phyloP scores from a whole-genome alignment of 2,329 filamentous ascomycete genomes.

The Elsinoe australis region DNA sequence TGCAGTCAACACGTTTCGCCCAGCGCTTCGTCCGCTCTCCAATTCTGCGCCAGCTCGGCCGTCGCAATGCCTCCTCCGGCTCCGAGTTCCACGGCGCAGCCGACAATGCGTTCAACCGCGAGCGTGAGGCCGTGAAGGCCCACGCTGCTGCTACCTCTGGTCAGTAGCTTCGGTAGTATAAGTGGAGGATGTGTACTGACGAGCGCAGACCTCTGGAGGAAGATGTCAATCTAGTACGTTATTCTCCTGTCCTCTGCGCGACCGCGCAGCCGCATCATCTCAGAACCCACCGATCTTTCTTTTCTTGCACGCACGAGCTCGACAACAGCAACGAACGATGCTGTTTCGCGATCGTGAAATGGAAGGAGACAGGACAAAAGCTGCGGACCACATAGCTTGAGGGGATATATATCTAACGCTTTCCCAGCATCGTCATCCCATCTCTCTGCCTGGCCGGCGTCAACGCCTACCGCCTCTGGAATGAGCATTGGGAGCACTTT shows the following conservation, averaged over 20 bases:
- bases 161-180: constrained; percentile 42
- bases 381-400: too few relatives aligned
- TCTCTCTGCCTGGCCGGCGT: constrained; percentile 60
- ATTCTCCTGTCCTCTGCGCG: constrained; percentile 13
- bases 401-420: constrained; percentile 6
- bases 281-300: too few relatives aligned
- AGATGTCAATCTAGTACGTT: constrained; percentile 87
- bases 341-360: too few relatives aligned
- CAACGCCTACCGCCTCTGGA: constrained; percentile 90
- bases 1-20: constrained; percentile 20
- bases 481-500: constrained; percentile 96
- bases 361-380: too few relatives aligned
- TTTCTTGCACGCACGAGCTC: too few relatives aligned
- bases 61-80: constrained; percentile 22
- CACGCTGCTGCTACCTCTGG: constrained; percentile 79
- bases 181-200: constrained; percentile 4
- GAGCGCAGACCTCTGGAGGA: constrained; percentile 79
- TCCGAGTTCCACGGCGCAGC: constrained; percentile 47
- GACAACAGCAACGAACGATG: too few relatives aligned
- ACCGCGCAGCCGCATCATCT: constrained; percentile 16
- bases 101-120: constrained; percentile 90
- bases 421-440: constrained; percentile 63
- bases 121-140: constrained; percentile 82
- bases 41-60: constrained; percentile 26
- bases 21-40: constrained; percentile 22